phyloP scores from a whole-genome alignment of 2,329 filamentous ascomycete species.

The Claviceps lovelessii region DNA sequence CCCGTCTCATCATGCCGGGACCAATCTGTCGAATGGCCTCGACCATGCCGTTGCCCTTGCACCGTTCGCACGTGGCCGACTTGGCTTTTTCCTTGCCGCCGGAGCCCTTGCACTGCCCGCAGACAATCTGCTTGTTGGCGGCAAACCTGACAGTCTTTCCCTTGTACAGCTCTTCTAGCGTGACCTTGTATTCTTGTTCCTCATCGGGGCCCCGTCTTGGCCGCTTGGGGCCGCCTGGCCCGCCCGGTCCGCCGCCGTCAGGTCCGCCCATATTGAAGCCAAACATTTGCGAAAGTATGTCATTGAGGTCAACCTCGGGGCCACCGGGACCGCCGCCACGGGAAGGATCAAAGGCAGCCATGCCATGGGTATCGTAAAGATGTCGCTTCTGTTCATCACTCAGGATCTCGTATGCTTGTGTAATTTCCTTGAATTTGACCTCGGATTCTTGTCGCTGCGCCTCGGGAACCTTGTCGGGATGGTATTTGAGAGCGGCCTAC shows the following conservation, averaged over 20 bases:
- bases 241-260: conserved; percentile 20
- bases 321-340: conserved; percentile 51
- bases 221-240: conserved; percentile 40
- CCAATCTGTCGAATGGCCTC: conserved; percentile 72
- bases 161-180: conserved; percentile 90
- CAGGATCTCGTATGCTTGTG: conserved; percentile 94
- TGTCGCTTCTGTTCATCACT: conserved; percentile 87
- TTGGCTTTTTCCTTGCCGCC: conserved; percentile 90
- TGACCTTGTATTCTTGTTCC: conserved; percentile 81
- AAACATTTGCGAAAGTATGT: conserved; percentile 90
- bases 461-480: conserved; percentile 91
- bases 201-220: conserved; percentile 67
- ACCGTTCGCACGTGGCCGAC: conserved; percentile 66
- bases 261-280: conserved; percentile 49
- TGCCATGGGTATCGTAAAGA: conserved; percentile 86
- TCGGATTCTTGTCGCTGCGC: conserved; percentile 75
- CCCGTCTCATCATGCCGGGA: conserved; percentile 71
- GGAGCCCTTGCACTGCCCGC: conserved; percentile 70
- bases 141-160: conserved; percentile 96
- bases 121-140: conserved; percentile 87
- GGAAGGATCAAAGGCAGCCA: conserved; percentile 82
- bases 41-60: conserved; percentile 64
- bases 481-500: conserved; percentile 72
- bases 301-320: conserved; percentile 72
- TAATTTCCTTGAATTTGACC: conserved; percentile 80